Conservation (phyloP, 2,329 filamentous ascomycete genomes). For the Triangularia verruculosa region DNA sequence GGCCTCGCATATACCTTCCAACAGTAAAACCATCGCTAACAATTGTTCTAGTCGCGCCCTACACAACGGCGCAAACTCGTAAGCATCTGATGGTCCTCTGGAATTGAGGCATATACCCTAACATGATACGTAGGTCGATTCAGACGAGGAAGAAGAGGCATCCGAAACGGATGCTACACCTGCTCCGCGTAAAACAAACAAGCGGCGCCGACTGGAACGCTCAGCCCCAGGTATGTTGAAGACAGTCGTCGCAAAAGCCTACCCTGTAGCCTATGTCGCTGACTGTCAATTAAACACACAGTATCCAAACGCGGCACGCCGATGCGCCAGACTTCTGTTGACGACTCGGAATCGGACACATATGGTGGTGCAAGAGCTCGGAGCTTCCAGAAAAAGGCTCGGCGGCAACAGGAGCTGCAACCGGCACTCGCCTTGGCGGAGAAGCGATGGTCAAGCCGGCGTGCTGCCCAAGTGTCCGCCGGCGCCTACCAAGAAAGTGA, state of each 20-base stretch:
- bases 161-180: slow-evolving; percentile 70
- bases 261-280: not conserved
- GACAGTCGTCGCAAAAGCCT: not conserved
- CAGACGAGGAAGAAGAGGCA: slow-evolving; percentile 61
- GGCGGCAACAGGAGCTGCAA: slow-evolving; percentile 31
- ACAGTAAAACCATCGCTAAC: not conserved
- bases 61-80: slow-evolving; percentile 58
- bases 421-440: slow-evolving; percentile 26
- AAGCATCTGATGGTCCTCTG: slow-evolving; percentile 31
- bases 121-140: slow-evolving; percentile 43
- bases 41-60: slow-evolving; percentile 48
- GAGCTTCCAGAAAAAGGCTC: slow-evolving; percentile 30
- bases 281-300: slow-evolving; percentile 6
- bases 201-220: slow-evolving; percentile 65
- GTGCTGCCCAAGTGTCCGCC: slow-evolving; percentile 30
- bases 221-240: slow-evolving; percentile 58
- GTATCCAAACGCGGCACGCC: slow-evolving; percentile 32
- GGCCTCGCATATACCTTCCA: slow-evolving; percentile 35
- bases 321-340: slow-evolving; percentile 28
- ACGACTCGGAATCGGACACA: slow-evolving; percentile 31
- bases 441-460: slow-evolving; percentile 32
- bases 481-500: slow-evolving; percentile 62
- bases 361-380: slow-evolving; percentile 31
- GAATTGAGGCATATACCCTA: not conserved
- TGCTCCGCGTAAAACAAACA: slow-evolving; percentile 57